Base-by-base conservation (phyloP, 2,329 filamentous ascomycete species). In the Aspergillus ochraceus region DNA sequence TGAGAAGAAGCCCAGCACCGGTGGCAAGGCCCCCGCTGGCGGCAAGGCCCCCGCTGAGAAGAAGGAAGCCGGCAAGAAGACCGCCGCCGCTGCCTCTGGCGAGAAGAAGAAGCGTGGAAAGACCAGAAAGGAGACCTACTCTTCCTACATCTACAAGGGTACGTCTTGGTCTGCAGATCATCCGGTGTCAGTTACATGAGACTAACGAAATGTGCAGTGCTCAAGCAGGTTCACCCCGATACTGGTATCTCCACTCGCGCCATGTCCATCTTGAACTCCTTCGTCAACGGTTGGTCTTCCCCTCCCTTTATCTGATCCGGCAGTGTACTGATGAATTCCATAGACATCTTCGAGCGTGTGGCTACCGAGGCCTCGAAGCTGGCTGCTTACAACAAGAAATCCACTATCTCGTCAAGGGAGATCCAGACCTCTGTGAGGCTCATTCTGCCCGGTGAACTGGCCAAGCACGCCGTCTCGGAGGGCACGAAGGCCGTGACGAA, bases 21-120 rank as follows among this genome's bases (percentile, higher is more conserved):
- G 91, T 84, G 87, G 92, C 84, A 98, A 98, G 92, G 94, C 94
- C 73, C 88, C 88, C 68, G 88, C 87, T 74, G 86, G 76, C 60
- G 77, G 86, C 76, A 90, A 90, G 80, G 87, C 88, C 51, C 92
- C 94, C 62, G 91, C 90, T 77, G 93, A 97, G 88, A 97, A 97
- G 90, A 97, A 98, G 90, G 94, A 98, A 84, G 95, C 94, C 68
- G 95, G 94, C 86, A 99, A 99, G 91, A 99, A 98, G 90, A 98
- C 95, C 56, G 74, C 78, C 53, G 83, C 86, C 70, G 92, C 94
- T 62, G 88, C 93, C 64, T 88, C 91, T 77, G 95, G 95, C 68
- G 95, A 98, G 74, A 98, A 98, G 92, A 99, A 99, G 91, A 99
- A 98, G 93, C 92, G 95, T 78, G 96, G 92, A 85, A 99, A 99